Evolutionary conservation across 345 rosid genomes (phyloP).

Genomic region (Dovyalis caffra): DNA sequence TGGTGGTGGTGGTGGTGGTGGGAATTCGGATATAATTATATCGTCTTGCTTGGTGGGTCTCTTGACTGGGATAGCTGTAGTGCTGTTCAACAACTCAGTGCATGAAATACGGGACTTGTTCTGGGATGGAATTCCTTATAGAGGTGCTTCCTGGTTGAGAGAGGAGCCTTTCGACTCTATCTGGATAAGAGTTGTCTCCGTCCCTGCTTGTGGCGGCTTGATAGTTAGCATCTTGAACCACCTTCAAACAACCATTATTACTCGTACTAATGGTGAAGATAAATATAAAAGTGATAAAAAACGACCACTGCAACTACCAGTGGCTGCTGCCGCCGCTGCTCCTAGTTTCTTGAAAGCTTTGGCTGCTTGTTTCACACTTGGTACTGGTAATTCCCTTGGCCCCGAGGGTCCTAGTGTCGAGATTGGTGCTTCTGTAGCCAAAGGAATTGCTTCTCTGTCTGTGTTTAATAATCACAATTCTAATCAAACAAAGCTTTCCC

Average conservation of each 20-base stretch:
- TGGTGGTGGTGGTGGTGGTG: slow-evolving; percentile 8
- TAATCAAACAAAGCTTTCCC: slow-evolving; percentile 48
- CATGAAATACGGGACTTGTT: slow-evolving; percentile 75
- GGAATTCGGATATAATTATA: slow-evolving; percentile 31
- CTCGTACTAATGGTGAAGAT: too few species aligned
- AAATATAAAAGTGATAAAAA: too few species aligned
- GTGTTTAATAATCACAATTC: slow-evolving; percentile 37
- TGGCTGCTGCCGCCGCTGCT: slow-evolving; percentile 48
- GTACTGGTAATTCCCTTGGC: slow-evolving; percentile 89
- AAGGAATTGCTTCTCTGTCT: slow-evolving; percentile 41
- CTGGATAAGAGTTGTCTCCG: slow-evolving; percentile 63
- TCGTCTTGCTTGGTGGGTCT: slow-evolving; percentile 76
- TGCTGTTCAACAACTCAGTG: slow-evolving; percentile 70
- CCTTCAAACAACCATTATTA: slow-evolving; percentile 28
- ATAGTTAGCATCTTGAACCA: slow-evolving; percentile 58
- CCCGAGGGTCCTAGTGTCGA: slow-evolving; percentile 98
- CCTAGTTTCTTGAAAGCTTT: slow-evolving; percentile 49
- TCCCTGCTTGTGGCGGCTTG: slow-evolving; percentile 75
- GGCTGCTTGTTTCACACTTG: slow-evolving; percentile 86
- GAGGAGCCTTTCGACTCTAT: slow-evolving; percentile 57
- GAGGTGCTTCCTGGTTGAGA: slow-evolving; percentile 86
- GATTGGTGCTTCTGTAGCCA: slow-evolving; percentile 84
- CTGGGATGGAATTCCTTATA: slow-evolving; percentile 85
- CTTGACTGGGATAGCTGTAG: slow-evolving; percentile 75
- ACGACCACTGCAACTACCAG: neutral